Conservation (phyloP, 2,329 filamentous ascomycete species). For the Colletotrichum sp. region DNA sequence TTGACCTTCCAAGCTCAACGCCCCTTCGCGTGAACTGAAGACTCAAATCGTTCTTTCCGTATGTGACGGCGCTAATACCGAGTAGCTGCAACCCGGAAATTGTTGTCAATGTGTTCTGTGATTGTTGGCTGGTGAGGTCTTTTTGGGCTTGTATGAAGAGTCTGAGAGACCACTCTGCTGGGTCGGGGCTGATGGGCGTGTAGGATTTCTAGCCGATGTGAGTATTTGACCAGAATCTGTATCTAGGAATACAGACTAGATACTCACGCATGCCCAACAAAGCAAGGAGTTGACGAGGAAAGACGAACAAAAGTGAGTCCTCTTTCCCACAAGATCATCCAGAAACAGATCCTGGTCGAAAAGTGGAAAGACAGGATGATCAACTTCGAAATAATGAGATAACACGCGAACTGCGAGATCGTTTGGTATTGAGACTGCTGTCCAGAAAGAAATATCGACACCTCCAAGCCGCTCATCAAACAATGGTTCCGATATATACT, state of each 20-base stretch:
- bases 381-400: slow-evolving; percentile 3
- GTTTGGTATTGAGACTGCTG: not conserved
- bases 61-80: not conserved
- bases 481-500: not conserved
- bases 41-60: not conserved
- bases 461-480: not conserved
- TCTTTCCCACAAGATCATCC: not conserved
- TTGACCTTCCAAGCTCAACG: not conserved
- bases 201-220: not conserved
- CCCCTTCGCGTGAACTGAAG: not conserved
- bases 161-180: not conserved
- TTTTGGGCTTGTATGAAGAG: not conserved
- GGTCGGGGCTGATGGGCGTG: not conserved
- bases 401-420: not conserved
- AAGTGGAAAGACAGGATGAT: slow-evolving; percentile 1
- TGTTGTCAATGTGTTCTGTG: not conserved
- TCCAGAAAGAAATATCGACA: not conserved
- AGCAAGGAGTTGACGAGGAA: slow-evolving; percentile 3
- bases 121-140: not conserved
- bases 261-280: slow-evolving; percentile 1
- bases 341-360: slow-evolving; percentile 1
- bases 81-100: not conserved
- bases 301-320: not conserved
- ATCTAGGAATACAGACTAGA: rapidly evolving
- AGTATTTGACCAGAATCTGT: rapidly evolving